phyloP scores from a whole-genome alignment of 495 filamentous ascomycete genomes.

The Baudoinia panamericana region DNA sequence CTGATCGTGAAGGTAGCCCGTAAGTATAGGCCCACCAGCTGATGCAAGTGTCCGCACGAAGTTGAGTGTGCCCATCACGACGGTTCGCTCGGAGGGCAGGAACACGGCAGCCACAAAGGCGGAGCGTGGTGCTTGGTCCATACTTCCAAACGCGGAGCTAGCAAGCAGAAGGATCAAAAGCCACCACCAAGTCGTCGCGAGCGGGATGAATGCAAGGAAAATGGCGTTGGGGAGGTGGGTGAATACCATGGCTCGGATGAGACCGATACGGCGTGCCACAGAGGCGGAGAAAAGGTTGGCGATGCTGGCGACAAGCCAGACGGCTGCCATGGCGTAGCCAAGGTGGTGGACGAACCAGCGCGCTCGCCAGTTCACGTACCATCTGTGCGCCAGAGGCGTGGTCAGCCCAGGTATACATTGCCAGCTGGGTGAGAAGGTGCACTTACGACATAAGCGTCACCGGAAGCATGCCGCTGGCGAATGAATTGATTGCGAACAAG shows the following conservation, averaged over 20 bases:
- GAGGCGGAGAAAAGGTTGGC: slow-evolving; percentile 62
- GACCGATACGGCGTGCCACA: slow-evolving; percentile 60
- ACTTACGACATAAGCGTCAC: slow-evolving; percentile 27
- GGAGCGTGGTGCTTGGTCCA: slow-evolving; percentile 69
- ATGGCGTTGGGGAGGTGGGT: slow-evolving; percentile 66
- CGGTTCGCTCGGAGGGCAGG: slow-evolving; percentile 59
- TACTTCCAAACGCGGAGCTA: slow-evolving; percentile 53
- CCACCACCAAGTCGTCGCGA: slow-evolving; percentile 43
- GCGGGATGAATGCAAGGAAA: slow-evolving; percentile 54
- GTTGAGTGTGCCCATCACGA: slow-evolving; percentile 32
- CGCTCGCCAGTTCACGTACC: slow-evolving; percentile 11
- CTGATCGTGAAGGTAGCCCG: slow-evolving; percentile 49
- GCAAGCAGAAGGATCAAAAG: slow-evolving; percentile 46
- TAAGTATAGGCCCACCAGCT: slow-evolving; percentile 47
- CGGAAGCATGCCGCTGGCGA: slow-evolving; percentile 63
- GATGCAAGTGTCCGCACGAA: slow-evolving; percentile 26
- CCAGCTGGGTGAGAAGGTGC: no score
- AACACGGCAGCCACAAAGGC: slow-evolving; percentile 65
- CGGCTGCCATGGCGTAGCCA: slow-evolving; percentile 54
- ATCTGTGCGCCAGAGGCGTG: no score
- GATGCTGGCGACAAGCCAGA: slow-evolving; percentile 50
- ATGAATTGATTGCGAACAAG: slow-evolving; percentile 62
- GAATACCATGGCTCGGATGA: slow-evolving; percentile 76
- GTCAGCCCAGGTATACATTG: no score
- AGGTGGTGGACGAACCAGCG: slow-evolving; percentile 50